Percentiles rank a stretch among this genome's conserved stretches.
phyloP scores from a whole-genome alignment of 495 filamentous ascomycete genomes.

The Parathielavia appendiculata region DNA sequence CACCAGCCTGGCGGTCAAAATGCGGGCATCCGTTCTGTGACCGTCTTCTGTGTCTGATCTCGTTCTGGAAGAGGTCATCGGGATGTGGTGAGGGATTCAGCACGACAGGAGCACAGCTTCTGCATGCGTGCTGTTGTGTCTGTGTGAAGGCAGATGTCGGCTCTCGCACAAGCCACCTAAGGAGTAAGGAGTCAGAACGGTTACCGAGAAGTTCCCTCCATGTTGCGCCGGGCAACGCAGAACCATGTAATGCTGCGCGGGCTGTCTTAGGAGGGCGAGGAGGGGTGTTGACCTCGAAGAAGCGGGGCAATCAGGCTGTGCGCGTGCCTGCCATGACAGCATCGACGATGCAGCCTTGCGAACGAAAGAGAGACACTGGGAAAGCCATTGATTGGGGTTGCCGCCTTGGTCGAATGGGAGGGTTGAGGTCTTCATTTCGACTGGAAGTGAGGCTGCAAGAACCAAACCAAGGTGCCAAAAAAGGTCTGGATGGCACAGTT shows the following conservation, averaged over 20 bases:
- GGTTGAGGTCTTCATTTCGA: neutral
- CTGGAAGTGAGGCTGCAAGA: slow-evolving; percentile 4
- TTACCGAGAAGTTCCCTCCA: too few relatives aligned
- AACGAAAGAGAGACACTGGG: neutral
- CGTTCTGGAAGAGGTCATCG: neutral
- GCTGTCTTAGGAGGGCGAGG: too few relatives aligned
- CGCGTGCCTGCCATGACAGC: neutral
- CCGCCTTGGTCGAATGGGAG: neutral
- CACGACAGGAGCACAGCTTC: neutral
- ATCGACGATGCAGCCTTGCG: neutral
- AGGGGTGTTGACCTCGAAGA: too few relatives aligned
- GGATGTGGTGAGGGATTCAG: neutral
- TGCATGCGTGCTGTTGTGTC: neutral
- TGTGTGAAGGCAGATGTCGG: neutral
- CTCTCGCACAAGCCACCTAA: neutral
- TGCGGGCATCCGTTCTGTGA: slow-evolving; percentile 11
- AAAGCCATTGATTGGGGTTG: neutral
- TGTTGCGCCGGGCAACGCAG: too few relatives aligned
- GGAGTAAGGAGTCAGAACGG: too few relatives aligned
- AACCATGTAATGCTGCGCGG: too few relatives aligned
- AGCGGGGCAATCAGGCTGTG: neutral
- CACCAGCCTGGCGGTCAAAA: slow-evolving; percentile 20
- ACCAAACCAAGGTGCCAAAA: neutral
- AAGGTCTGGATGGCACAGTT: neutral
- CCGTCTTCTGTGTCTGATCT: neutral